These are phyloP conservation scores for Hawksworthiomyces lignivorus DNA, from an alignment of 2,329 filamentous ascomycete species.

Conservation along the genomic window DNA sequence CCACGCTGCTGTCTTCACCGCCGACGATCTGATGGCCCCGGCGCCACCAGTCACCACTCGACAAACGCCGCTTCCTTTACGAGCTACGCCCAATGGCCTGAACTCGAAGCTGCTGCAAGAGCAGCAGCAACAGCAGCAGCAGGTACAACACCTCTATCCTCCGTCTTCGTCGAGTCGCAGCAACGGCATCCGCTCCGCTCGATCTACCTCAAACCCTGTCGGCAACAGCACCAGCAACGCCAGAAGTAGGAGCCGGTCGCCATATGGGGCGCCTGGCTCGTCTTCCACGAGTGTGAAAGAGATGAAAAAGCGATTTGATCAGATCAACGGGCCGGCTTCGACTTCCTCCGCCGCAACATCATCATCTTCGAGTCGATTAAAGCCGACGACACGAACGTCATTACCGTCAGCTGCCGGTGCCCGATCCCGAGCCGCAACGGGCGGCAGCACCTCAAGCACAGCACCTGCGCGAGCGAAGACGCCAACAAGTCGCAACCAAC, in stretches of 20 bases:
- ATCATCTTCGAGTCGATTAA: conserved; percentile 11
- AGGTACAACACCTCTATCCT: conserved; percentile 16
- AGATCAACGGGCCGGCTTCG: conserved; percentile 27
- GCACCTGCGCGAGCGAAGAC: conserved; percentile 10
- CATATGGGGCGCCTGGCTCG: conserved; percentile 5
- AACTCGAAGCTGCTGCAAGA: conserved; percentile 30
- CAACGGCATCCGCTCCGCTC: conserved; percentile 34
- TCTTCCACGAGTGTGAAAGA: conserved; percentile 65
- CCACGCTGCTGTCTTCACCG: conserved; percentile 3
- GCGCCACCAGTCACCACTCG: conserved; percentile 30
- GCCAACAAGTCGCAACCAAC: not conserved
- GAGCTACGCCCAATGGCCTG: conserved; percentile 43
- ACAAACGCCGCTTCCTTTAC: conserved; percentile 29
- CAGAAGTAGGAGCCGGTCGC: not conserved
- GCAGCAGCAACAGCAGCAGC: not conserved
- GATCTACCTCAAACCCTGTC: conserved; percentile 50
- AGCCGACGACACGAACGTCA: not conserved
- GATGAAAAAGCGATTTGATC: conserved; percentile 71
- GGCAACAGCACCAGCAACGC: conserved; percentile 22
- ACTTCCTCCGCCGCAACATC: conserved; percentile 14
- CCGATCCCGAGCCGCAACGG: not conserved
- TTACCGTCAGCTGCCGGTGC: not conserved
- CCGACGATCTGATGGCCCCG: conserved; percentile 31
- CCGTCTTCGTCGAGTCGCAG: conserved; percentile 31
- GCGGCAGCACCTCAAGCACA: conserved; percentile 15